A percentile compares a stretch with the other conserved stretches of the same genome.
Conservation (phyloP, 305 asterid genomes). For the Ilex paraguariensis region DNA sequence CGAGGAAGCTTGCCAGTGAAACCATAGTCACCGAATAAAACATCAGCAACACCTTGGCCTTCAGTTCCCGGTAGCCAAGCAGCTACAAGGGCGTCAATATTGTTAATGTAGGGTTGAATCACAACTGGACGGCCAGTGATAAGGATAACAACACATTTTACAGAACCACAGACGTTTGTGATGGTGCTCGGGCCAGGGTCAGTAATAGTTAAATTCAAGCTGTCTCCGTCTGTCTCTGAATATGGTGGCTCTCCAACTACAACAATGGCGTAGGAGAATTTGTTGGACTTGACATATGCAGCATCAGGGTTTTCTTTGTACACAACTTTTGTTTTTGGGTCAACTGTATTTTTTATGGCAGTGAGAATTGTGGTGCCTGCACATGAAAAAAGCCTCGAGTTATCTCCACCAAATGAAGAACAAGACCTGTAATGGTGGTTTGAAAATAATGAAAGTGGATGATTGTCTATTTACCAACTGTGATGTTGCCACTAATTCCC, state of each 20-base stretch:
- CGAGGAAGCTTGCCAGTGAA: constrained; percentile 38
- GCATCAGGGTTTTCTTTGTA: constrained; percentile 34
- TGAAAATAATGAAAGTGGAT: neutral
- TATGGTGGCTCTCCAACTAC: constrained; percentile 52
- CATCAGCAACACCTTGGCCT: constrained; percentile 53
- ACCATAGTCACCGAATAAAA: constrained; percentile 36
- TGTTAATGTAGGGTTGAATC: constrained; percentile 31
- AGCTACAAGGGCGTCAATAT: constrained; percentile 34
- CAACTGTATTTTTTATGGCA: constrained; percentile 26
- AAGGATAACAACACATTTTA: constrained; percentile 40
- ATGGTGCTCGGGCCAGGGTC: constrained; percentile 28
- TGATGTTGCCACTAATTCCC: constrained; percentile 40
- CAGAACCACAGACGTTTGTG: constrained; percentile 29
- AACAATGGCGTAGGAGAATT: constrained; percentile 38
- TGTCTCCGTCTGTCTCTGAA: constrained; percentile 46
- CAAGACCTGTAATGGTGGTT: no score
- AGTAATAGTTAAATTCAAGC: constrained; percentile 37
- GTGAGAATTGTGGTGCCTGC: constrained; percentile 40
- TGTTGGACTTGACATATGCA: constrained; percentile 21
- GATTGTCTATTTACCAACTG: constrained; percentile 23
- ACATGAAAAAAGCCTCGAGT: neutral
- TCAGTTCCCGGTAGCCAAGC: constrained; percentile 53
- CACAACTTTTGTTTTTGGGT: constrained; percentile 26
- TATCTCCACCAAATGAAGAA: no score
- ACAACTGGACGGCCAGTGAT: constrained; percentile 47